These are phyloP conservation scores for Aspergillus carbonarius DNA, from an alignment of 2,329 filamentous ascomycete species.

Conservation along the genomic window DNA sequence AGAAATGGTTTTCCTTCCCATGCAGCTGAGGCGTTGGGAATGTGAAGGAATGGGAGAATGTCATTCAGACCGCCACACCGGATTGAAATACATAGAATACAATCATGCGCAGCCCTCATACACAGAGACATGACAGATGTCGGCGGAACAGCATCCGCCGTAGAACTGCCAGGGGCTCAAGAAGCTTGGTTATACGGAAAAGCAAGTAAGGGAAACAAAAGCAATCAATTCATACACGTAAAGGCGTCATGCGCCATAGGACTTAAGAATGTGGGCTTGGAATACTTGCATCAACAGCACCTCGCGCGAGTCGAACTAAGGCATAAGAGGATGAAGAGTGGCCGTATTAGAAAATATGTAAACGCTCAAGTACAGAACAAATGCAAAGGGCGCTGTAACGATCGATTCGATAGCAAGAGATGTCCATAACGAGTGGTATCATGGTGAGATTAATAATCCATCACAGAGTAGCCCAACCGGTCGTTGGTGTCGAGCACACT, in stretches of 20 bases:
- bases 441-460: constrained; percentile 33
- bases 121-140: neutral
- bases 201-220: neutral
- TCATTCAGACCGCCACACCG: neutral
- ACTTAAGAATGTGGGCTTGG: neutral
- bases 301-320: neutral
- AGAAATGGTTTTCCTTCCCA: too few species aligned
- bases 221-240: neutral
- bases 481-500: constrained; percentile 49
- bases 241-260: neutral
- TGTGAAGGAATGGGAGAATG: neutral
- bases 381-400: neutral
- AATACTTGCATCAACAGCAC: neutral
- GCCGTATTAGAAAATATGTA: neutral
- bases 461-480: constrained; percentile 36
- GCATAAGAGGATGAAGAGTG: neutral
- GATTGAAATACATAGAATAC: neutral
- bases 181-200: neutral
- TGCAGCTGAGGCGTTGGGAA: too few species aligned
- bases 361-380: constrained; percentile 3
- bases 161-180: neutral
- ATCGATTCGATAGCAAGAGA: neutral
- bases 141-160: neutral
- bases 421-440: constrained; percentile 9
- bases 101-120: neutral